These are phyloP conservation scores for Macrophomina phaseolina DNA, from an alignment of 2,329 filamentous ascomycete genomes.

Conservation along the genomic window DNA sequence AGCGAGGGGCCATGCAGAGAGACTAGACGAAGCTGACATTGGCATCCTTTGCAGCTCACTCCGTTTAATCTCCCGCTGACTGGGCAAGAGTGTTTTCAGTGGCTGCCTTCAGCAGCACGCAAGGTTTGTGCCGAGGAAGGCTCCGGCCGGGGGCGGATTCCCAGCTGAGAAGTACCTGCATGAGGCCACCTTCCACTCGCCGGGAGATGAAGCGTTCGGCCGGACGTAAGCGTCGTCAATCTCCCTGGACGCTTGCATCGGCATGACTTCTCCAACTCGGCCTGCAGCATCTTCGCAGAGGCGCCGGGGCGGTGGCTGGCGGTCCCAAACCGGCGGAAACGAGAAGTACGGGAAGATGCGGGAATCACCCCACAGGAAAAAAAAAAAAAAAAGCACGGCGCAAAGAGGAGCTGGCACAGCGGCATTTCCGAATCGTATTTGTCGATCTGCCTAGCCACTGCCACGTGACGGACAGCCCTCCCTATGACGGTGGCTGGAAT, in stretches of 20 bases:
- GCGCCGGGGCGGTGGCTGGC: background rate
- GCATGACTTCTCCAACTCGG: no score
- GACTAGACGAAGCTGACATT: background rate
- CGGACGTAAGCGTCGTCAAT: no score
- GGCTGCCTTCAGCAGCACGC: background rate
- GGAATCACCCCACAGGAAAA: constrained; percentile 16
- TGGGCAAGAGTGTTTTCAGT: background rate
- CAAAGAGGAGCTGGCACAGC: constrained; percentile 17
- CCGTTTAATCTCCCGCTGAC: constrained; percentile 12
- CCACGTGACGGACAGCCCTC: constrained; percentile 7
- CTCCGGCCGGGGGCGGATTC: background rate
- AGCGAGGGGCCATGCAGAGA: background rate
- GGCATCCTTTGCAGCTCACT: background rate
- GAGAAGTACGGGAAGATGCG: constrained; percentile 20
- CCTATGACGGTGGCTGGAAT: constrained; percentile 12
- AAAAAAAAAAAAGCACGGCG: constrained; percentile 14
- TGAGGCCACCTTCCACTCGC: no score
- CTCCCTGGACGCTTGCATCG: no score
- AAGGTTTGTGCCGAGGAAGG: background rate
- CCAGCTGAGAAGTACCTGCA: background rate
- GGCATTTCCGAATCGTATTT: constrained; percentile 23
- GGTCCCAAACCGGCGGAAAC: constrained; percentile 15
- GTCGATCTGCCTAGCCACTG: constrained; percentile 7
- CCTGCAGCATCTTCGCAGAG: background rate
- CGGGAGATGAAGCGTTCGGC: no score